Conservation (phyloP, 2,329 filamentous ascomycete species). For the Beauveria brongniartii region DNA sequence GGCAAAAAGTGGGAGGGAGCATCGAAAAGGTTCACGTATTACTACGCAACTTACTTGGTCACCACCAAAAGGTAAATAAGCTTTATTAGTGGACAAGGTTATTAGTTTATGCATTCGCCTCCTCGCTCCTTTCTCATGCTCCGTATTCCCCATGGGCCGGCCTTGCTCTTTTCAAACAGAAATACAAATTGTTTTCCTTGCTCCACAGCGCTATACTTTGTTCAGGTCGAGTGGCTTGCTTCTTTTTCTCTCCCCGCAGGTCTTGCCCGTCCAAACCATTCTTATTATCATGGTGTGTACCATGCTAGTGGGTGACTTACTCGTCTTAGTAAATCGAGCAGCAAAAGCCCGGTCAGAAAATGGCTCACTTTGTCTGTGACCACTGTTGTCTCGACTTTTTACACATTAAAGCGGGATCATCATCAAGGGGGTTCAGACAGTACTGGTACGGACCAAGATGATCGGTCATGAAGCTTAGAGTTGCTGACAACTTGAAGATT, state of each 20-base stretch:
- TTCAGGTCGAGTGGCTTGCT: neutral
- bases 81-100: neutral
- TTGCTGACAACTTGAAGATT: neutral
- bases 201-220: slow-evolving; percentile 7
- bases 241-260: neutral
- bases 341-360: neutral
- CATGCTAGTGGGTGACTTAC: neutral
- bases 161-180: neutral
- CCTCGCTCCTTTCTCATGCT: neutral
- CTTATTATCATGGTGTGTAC: neutral
- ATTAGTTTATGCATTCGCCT: neutral
- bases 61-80: neutral
- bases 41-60: neutral
- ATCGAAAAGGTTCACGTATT: neutral
- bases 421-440: neutral
- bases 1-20: slow-evolving; percentile 1
- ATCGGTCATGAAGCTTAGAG: neutral
- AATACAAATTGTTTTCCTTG: neutral
- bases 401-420: neutral
- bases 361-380: neutral
- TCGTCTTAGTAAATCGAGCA: neutral
- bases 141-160: neutral
- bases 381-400: neutral
- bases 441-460: neutral
- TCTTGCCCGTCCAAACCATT: neutral